Base-by-base conservation (phyloP, 2,329 filamentous ascomycete genomes). In the Fusarium pseudocircinatum region DNA sequence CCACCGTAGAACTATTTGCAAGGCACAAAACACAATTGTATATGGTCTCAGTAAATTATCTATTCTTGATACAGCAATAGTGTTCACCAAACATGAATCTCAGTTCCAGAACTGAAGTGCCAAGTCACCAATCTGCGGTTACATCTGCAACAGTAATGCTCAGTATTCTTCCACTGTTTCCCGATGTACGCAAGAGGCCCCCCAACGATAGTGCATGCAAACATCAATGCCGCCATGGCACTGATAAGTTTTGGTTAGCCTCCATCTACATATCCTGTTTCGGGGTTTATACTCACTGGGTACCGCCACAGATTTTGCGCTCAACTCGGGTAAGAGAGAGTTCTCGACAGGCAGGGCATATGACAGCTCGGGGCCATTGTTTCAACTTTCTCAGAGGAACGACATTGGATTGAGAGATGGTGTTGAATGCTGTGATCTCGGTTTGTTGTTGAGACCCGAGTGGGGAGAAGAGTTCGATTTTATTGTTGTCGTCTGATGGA, bases 61-160 rank as follows among this genome's bases (percentile, higher is more conserved):
- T 9, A 26, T 28, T n/a, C 12, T 18, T 14, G 1, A 16, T 16
- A 46, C 14, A 34, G 7, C n/a, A 12, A 36, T 13, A 22, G 26
- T 11, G 32, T 28, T 47, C 43, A 75, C 52, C 71, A 77, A 3
- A 77, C 72, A 62, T 77, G 75, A 54, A 77, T 74, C 14, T 77
- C 75, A 0, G 74, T 77, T 1, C 75, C 75, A 2, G 72, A 70
- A 11, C 65, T 65, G 22, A 77, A 77, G 26, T 77, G 75, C 43
- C 69, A 72, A 4, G 75, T 77, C 0, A 43, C 75, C 26, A 77
- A 28, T 34, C 75, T 73, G 20, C 68, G 57, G 8, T 76, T 73
- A 43, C 75, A 77, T 32, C 75, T 67, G 28, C 75, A 77, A 26
- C 75, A 77, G 16, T 77, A 77, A 50, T 77, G 75, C 42, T 77